Percentiles rank a stretch among this genome's conserved stretches.
These are phyloP conservation scores for Paramecium sonneborni DNA, from an alignment of 73 alveolate species.

Conservation along the genomic window DNA sequence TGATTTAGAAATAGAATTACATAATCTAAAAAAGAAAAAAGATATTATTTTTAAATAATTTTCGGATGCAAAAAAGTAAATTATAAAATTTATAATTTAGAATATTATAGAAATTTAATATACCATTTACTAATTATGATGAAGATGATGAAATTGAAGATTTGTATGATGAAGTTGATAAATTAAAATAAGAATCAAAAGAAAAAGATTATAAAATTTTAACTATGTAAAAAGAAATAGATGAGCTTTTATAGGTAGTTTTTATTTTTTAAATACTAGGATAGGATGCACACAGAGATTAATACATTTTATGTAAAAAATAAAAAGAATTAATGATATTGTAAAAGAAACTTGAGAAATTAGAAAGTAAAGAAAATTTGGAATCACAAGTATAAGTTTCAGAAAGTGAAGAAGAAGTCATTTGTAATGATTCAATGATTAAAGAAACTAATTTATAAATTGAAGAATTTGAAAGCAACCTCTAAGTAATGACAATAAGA, in stretches of 20 bases:
- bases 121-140: not conserved
- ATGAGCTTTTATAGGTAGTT: constrained; percentile 1
- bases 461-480: constrained; percentile 46
- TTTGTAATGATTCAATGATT: not conserved
- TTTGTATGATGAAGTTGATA: not conserved
- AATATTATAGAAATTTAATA: not conserved
- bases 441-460: constrained; percentile 8
- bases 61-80: not conserved
- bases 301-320: constrained; percentile 17
- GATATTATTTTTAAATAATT: not conserved
- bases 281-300: constrained; percentile 44
- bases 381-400: not conserved
- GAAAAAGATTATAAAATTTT: constrained; percentile 14
- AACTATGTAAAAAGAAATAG: not conserved
- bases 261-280: not conserved
- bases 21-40: not conserved
- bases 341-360: not conserved
- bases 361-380: not conserved
- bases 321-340: not conserved
- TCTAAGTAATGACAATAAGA: not conserved
- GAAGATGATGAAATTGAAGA: constrained; percentile 6
- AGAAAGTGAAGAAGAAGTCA: not conserved
- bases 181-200: constrained; percentile 1
- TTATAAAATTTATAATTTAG: not conserved
- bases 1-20: not conserved